Base-by-base conservation (phyloP, 1,284 basidiomycete species). In the Ceratobasidium sp. region DNA sequence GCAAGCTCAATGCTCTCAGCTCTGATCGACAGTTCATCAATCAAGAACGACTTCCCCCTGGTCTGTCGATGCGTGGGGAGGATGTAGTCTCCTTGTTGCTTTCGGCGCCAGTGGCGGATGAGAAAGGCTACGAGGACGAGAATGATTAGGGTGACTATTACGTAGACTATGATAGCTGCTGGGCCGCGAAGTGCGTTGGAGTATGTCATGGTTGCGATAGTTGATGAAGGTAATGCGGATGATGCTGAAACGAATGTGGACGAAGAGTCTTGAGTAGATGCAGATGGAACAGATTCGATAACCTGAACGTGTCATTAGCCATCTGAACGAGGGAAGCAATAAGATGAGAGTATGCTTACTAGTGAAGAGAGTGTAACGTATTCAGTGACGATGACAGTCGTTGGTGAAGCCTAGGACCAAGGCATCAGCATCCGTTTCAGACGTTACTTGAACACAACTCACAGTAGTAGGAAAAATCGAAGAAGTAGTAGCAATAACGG, bases 51-150 rank as follows among this genome's bases (percentile, higher is more conserved):
- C 49, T 66, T 66, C n/a, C 63, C 49, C 16, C 63, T 30, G 11
- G 32, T 66, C 26, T 32, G 47, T 41, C 62, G 62, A 46, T 52
- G 63, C 18, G 63, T 66, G 1, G 63, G 49, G n/a, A 46, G 7
- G 32, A 55, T 69, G 23, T 44, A 57, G 26, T 69, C 66, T 23
- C 66, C 61, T 32, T 69, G 50, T 16, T 41, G 66, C 30, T 57
- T 69, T 32, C 66, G 66, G 21, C 66, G 66, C 66, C 66, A 69
- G 16, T 57, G 32, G n/a, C 52, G 66, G 52, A 69, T 26, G 14
- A 41, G 44, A 14, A 69, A 47, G n/a, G 44, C 38, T 8, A 44
- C 23, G 44, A 35, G 23, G 11, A 69, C 28, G 35, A 57, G 26
- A 30, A 69, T 30, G 28, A 69, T 44, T 44, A 57, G 9, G 35